Base-by-base conservation (phyloP, 1,284 basidiomycete species). In the Irpex lacteus region DNA sequence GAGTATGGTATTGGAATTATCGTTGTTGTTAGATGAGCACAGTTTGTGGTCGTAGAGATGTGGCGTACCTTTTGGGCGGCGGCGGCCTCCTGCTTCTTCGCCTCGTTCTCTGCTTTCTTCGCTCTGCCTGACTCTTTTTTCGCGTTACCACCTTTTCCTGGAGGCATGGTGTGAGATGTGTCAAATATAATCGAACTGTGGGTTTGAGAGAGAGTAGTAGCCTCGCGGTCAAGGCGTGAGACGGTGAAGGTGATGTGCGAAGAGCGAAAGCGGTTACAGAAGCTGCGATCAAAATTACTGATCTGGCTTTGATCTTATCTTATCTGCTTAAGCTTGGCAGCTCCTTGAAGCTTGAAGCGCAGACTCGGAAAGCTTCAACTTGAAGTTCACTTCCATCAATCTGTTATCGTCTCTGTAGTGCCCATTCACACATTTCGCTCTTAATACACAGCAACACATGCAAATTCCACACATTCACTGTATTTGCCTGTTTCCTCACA, bases 21-120 rank as follows among this genome's bases (percentile, higher is more conserved):
- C 26, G 26, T 26, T 26, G 26, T 26, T 26, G 26, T 26, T 26
- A 26, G 26, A 26, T 58, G 56, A 34, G 56, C 19, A 52, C 7
- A 61, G 61, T 44, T 37, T 62, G 37, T 65, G 61, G 37, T 58
- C 57, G 56, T 47, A 19, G 47, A 53, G 52, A 38, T 53, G 49
- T 61, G 64, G 67, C 76, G 62, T 56, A 89, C 92, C 77, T 83
- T 86, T 4, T 87, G 89, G 6, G 80, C 81, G 5, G 81, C 81
- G 0, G 81, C 87, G 3, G 80, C 81, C 8, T 83, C 85, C 68
- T 87, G 82, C 76, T 91, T 91, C 83, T 91, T 87, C 21, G 87
- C 83, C 76, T 95, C 94, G 76, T 95, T 96, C 74, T 97, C 96
- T 5, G 94, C 94, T 79, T 98, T 98, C 77, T 94, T 95, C 1